phyloP scores from a whole-genome alignment of 495 filamentous ascomycete genomes.

The Astrocystis sublimbata region DNA sequence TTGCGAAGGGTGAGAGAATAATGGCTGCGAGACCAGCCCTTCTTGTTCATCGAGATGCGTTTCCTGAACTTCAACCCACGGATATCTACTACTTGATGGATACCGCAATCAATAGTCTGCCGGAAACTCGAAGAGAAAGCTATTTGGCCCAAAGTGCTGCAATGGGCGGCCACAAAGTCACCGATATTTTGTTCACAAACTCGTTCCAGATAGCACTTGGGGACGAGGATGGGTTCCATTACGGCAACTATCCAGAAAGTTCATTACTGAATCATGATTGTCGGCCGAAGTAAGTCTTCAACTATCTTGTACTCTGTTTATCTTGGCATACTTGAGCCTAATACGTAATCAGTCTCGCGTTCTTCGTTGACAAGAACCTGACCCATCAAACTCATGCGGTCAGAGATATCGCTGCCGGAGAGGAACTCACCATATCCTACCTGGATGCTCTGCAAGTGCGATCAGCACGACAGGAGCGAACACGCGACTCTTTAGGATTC shows the following conservation, averaged over 20 bases:
- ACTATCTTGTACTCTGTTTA: background rate
- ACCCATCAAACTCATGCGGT: constrained; percentile 31
- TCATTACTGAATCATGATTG: constrained; percentile 35
- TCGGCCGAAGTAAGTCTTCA: constrained; percentile 31
- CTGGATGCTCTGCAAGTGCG: constrained; percentile 30
- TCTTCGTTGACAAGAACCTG: constrained; percentile 29
- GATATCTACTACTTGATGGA: constrained; percentile 34
- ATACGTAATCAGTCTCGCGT: constrained; percentile 29
- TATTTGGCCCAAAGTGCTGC: constrained; percentile 13
- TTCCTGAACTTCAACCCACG: constrained; percentile 24
- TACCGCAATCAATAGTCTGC: constrained; percentile 32
- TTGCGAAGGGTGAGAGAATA: constrained; percentile 32
- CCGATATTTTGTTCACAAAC: constrained; percentile 30
- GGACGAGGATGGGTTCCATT: constrained; percentile 28
- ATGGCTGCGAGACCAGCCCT: constrained; percentile 32
- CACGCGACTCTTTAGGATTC: constrained; percentile 8
- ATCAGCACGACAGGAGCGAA: constrained; percentile 20
- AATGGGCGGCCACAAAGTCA: constrained; percentile 25
- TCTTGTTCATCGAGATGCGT: constrained; percentile 33
- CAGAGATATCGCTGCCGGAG: constrained; percentile 29
- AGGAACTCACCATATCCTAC: constrained; percentile 37
- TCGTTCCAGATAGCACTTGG: constrained; percentile 37
- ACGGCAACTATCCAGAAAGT: constrained; percentile 34
- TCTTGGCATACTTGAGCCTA: background rate
- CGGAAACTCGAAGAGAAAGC: constrained; percentile 23